Evolutionary conservation across 2,329 filamentous ascomycete species (phyloP).

Genomic region (Chaetomiaceae sp.): DNA sequence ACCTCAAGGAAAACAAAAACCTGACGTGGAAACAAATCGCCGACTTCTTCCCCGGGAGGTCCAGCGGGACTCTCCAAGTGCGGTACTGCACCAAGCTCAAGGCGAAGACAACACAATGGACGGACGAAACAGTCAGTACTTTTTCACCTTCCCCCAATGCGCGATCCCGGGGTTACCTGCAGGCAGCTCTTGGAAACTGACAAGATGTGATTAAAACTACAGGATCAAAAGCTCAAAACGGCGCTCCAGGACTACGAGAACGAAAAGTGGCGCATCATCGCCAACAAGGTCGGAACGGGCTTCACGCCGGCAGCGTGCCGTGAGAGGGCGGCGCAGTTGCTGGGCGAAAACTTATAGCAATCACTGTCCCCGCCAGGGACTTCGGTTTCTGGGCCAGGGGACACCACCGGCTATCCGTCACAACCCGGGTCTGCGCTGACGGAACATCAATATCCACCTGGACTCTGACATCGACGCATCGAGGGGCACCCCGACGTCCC

Average conservation of each 20-base stretch:
- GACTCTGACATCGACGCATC: neutral
- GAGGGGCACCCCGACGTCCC: too few relatives aligned
- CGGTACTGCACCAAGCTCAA: slow-evolving; percentile 94
- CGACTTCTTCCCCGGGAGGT: slow-evolving; percentile 89
- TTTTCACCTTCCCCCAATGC: too few relatives aligned
- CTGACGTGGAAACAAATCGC: slow-evolving; percentile 97
- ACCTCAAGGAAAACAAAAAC: slow-evolving; percentile 91
- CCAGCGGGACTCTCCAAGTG: slow-evolving; percentile 86
- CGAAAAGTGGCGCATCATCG: slow-evolving; percentile 89
- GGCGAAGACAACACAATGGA: slow-evolving; percentile 90
- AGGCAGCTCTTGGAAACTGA: slow-evolving; percentile 1
- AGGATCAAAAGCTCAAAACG: slow-evolving; percentile 73
- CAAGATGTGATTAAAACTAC: slow-evolving; percentile 8
- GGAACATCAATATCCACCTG: neutral
- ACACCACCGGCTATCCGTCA: slow-evolving; percentile 42
- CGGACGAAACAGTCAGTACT: slow-evolving; percentile 76
- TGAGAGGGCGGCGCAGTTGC: slow-evolving; percentile 67
- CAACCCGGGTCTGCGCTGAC: slow-evolving; percentile 27
- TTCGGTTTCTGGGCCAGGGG: slow-evolving; percentile 43
- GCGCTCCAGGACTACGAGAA: slow-evolving; percentile 82
- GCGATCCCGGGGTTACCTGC: neutral
- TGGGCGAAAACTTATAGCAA: slow-evolving; percentile 51
- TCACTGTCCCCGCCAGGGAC: slow-evolving; percentile 49
- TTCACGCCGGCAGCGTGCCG: slow-evolving; percentile 85
- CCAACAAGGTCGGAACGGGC: slow-evolving; percentile 84